phyloP scores from a whole-genome alignment of 2,329 filamentous ascomycete genomes.

The Aspergillus ochraceus region DNA sequence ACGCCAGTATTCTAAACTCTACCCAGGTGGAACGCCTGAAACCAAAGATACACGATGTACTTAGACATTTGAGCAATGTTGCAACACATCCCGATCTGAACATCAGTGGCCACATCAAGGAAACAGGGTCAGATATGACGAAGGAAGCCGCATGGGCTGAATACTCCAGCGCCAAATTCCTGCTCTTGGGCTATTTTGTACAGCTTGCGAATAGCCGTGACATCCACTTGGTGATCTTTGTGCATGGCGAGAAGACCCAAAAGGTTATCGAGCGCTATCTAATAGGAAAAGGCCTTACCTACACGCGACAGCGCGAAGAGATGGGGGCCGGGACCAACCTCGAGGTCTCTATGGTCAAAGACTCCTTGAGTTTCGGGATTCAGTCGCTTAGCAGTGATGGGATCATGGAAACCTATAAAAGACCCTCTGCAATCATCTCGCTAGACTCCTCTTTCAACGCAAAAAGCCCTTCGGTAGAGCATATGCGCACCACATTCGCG shows the following conservation, averaged over 20 bases:
- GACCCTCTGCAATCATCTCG: slow-evolving; percentile 43
- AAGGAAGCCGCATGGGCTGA: slow-evolving; percentile 48
- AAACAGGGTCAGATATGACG: slow-evolving; percentile 31
- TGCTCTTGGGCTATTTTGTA: slow-evolving; percentile 44
- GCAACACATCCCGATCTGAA: slow-evolving; percentile 48
- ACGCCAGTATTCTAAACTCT: not conserved
- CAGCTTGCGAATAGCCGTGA: slow-evolving; percentile 35
- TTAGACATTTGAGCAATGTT: slow-evolving; percentile 43
- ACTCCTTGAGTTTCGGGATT: slow-evolving; percentile 37
- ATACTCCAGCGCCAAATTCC: slow-evolving; percentile 49
- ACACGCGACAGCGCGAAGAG: slow-evolving; percentile 31
- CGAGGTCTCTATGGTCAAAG: slow-evolving; percentile 39
- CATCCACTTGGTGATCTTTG: slow-evolving; percentile 42
- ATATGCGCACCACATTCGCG: slow-evolving; percentile 39
- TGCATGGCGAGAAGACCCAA: slow-evolving; percentile 35
- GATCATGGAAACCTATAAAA: slow-evolving; percentile 32
- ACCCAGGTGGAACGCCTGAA: slow-evolving; percentile 16
- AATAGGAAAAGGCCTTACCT: slow-evolving; percentile 39
- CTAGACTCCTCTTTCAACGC: slow-evolving; percentile 45
- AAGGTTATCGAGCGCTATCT: slow-evolving; percentile 45
- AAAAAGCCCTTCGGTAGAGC: slow-evolving; percentile 39
- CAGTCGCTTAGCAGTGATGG: slow-evolving; percentile 31
- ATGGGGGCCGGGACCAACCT: slow-evolving; percentile 31
- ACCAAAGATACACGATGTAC: slow-evolving; percentile 35
- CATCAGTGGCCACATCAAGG: slow-evolving; percentile 38